Percentiles rank a stretch among this genome's conserved stretches.
Conservation (phyloP, 768 basidiomycete genomes). For the Zangia roseola region DNA sequence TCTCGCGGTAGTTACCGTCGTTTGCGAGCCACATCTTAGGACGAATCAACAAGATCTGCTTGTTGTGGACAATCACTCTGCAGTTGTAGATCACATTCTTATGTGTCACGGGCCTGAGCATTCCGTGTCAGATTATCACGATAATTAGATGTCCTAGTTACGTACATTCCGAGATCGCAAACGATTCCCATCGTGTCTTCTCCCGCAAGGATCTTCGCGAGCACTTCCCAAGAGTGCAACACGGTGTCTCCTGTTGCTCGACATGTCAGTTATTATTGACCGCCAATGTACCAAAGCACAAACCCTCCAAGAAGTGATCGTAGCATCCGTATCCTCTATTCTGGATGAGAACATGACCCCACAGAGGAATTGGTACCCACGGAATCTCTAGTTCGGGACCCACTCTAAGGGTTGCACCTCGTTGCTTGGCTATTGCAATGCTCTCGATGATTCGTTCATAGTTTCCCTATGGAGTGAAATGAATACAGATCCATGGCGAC, state of each 20-base stretch:
- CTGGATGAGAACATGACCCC: not conserved
- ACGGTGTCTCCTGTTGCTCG: slow-evolving; percentile 79
- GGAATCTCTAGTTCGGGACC: slow-evolving; percentile 98
- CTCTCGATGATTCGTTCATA: slow-evolving; percentile 86
- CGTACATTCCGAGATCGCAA: slow-evolving; percentile 96
- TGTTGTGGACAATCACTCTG: slow-evolving; percentile 83
- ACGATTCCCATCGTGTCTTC: slow-evolving; percentile 83
- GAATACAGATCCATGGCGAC: not conserved
- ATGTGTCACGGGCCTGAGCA: slow-evolving; percentile 86
- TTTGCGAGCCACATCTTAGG: slow-evolving; percentile 99
- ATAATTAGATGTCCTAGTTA: not conserved
- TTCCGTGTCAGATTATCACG: slow-evolving; percentile 1
- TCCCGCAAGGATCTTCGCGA: slow-evolving; percentile 84
- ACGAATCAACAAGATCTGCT: slow-evolving; percentile 88
- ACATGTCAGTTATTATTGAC: not conserved
- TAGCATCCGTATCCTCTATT: slow-evolving; percentile 92
- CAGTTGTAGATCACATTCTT: slow-evolving; percentile 99
- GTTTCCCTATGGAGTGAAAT: slow-evolving; percentile 64
- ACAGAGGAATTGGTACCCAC: slow-evolving; percentile 38
- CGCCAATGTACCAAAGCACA: not conserved
- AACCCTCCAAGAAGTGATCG: slow-evolving; percentile 97
- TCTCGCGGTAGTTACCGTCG: slow-evolving; percentile 93
- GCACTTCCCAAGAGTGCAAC: slow-evolving; percentile 96
- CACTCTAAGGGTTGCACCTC: slow-evolving; percentile 88
- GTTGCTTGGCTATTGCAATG: slow-evolving; percentile 82